Conservation (phyloP, 257 asterid species). For the Jacaranda mimosifolia region DNA sequence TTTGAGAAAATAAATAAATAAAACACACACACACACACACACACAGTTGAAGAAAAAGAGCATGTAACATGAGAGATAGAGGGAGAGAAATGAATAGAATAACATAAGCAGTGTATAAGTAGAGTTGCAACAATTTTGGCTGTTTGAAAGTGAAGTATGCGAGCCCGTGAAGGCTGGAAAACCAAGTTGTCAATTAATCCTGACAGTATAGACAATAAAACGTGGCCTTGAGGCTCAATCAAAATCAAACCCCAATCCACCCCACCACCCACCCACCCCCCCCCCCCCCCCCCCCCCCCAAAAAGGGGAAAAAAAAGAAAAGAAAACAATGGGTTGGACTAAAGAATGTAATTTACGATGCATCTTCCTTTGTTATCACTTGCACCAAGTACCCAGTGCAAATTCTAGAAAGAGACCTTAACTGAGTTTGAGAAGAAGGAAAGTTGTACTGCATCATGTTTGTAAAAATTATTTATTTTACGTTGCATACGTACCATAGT, state of each 20-base stretch:
- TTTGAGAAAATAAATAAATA: no score
- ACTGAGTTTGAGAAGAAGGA: neutral
- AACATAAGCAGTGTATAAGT: neutral
- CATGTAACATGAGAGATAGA: no score
- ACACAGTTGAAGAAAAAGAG: no score
- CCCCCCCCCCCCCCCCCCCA: no score
- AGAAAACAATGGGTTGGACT: constrained; percentile 15
- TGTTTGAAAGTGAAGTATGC: neutral
- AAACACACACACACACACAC: no score
- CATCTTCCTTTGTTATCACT: constrained; percentile 21
- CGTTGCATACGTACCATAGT: neutral
- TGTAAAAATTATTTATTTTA: neutral
- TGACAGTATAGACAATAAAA: constrained; percentile 30
- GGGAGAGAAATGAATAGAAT: neutral
- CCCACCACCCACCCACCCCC: no score
- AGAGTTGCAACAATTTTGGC: constrained; percentile 11
- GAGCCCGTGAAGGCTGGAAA: neutral
- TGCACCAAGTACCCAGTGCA: neutral
- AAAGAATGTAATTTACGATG: constrained; percentile 9
- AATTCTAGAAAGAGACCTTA: constrained; percentile 21
- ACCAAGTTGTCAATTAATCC: constrained; percentile 30
- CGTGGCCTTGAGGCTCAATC: constrained; percentile 24
- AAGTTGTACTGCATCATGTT: neutral
- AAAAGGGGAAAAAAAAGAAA: neutral
- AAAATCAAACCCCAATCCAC: no score